Conservation (phyloP, 352 stramenopile genomes). For the Phytophthora vignae region DNA sequence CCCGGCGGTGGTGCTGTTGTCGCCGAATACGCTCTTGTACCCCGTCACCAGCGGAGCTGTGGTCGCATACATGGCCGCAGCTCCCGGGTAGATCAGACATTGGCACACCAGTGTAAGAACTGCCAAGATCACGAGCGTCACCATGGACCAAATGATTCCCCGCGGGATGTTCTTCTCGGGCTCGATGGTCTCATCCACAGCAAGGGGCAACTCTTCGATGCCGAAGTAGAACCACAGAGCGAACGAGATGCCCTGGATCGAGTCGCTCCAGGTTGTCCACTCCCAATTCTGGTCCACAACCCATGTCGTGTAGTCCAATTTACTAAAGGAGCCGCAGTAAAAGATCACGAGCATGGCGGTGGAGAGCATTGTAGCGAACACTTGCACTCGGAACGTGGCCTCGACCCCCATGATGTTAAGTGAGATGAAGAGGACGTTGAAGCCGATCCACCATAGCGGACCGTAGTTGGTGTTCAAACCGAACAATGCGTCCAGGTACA, state of each 20-base stretch:
- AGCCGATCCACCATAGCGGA: constrained; percentile 64
- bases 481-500: constrained; percentile 66
- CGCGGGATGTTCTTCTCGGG: constrained; percentile 74
- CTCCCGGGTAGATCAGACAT: constrained; percentile 61
- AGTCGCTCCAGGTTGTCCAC: constrained; percentile 52
- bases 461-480: constrained; percentile 47
- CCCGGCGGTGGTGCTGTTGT: constrained; percentile 59
- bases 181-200: constrained; percentile 77
- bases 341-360: constrained; percentile 62
- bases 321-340: constrained; percentile 57
- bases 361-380: constrained; percentile 60
- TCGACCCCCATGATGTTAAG: constrained; percentile 75
- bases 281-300: constrained; percentile 61
- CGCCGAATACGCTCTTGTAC: constrained; percentile 80
- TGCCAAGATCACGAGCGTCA: constrained; percentile 56
- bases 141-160: constrained; percentile 66
- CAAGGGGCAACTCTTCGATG: constrained; percentile 78
- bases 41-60: constrained; percentile 60
- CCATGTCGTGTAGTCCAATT: constrained; percentile 66
- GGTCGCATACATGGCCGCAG: constrained; percentile 41
- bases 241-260: constrained; percentile 68
- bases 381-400: constrained; percentile 66
- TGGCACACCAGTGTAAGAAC: constrained; percentile 68
- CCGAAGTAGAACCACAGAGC: constrained; percentile 79
- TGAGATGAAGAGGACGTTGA: constrained; percentile 61